Conservation (phyloP, 257 asterid species). For the Solanum clarkiae region DNA sequence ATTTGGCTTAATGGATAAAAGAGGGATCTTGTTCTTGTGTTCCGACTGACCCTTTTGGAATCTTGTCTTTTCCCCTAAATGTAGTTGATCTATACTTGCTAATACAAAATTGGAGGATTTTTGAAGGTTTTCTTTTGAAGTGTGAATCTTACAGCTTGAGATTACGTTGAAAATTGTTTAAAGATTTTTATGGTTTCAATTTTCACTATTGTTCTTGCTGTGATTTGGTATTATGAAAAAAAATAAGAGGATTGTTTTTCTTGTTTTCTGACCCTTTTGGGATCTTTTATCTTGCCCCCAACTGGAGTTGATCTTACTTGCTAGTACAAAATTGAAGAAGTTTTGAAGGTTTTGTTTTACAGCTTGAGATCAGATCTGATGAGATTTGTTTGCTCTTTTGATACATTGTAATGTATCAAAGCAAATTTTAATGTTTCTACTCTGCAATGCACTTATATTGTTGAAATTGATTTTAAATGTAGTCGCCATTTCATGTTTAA, state of each 20-base stretch:
- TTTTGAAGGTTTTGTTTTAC: neutral
- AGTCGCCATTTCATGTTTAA: neutral
- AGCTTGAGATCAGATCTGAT: neutral
- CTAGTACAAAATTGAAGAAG: neutral
- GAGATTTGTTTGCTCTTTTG: neutral
- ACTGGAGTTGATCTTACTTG: neutral
- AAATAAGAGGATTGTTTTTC: neutral
- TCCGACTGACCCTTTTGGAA: neutral
- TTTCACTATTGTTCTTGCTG: neutral
- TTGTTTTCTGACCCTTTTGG: neutral
- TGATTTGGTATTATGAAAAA: neutral
- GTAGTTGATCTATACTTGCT: neutral
- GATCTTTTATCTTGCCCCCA: neutral
- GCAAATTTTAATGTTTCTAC: neutral
- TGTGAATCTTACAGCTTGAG: neutral
- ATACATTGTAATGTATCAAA: neutral
- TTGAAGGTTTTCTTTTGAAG: neutral
- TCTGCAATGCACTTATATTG: neutral
- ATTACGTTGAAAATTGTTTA: neutral
- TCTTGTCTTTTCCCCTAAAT: neutral
- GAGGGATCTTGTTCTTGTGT: no score
- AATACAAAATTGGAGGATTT: no score
- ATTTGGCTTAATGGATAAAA: no score
- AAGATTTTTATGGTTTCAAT: no score
- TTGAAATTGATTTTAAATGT: neutral